These are phyloP conservation scores for Hanseniaspora clermontiae DNA, from an alignment of 805 yeast genomes.

Conservation along the genomic window DNA sequence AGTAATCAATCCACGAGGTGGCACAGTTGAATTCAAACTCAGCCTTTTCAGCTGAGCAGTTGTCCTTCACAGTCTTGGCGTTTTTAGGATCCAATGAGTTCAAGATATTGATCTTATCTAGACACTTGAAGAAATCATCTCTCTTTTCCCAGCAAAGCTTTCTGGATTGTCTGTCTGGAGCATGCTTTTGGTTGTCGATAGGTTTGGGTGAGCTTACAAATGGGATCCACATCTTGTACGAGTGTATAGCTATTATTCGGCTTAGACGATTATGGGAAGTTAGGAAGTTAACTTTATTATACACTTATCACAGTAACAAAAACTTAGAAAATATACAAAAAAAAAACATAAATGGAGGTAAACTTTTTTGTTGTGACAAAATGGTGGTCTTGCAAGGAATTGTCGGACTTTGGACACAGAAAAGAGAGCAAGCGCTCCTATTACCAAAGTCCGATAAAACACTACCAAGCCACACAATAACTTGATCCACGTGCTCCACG, in stretches of 20 bases:
- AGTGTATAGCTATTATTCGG: too few species aligned
- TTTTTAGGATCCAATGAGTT: conserved; percentile 53
- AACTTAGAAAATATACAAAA: too few species aligned
- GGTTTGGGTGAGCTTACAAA: conserved; percentile 7
- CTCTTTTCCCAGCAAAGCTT: conserved; percentile 82
- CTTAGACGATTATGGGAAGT: too few species aligned
- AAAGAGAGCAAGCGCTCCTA: too few species aligned
- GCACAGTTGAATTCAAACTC: conserved; percentile 66
- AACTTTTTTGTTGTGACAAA: too few species aligned
- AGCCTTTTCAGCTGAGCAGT: conserved; percentile 47
- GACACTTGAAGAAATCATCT: conserved; percentile 63
- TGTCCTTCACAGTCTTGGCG: conserved; percentile 34
- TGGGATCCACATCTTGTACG: conserved; percentile 10
- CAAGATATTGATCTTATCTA: conserved; percentile 52
- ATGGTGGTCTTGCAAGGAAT: too few species aligned
- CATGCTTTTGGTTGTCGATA: conserved; percentile 17
- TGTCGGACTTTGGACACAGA: too few species aligned
- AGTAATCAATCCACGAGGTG: conserved; percentile 76
- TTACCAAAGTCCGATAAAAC: too few species aligned
- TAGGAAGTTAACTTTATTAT: background rate
- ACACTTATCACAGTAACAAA: too few species aligned
- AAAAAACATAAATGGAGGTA: too few species aligned
- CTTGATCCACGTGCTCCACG: too few species aligned
- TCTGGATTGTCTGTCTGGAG: conserved; percentile 57
- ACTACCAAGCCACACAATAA: too few species aligned